These are phyloP conservation scores for Arthrinium puccinioides DNA, from an alignment of 2,329 filamentous ascomycete species.

Conservation along the genomic window DNA sequence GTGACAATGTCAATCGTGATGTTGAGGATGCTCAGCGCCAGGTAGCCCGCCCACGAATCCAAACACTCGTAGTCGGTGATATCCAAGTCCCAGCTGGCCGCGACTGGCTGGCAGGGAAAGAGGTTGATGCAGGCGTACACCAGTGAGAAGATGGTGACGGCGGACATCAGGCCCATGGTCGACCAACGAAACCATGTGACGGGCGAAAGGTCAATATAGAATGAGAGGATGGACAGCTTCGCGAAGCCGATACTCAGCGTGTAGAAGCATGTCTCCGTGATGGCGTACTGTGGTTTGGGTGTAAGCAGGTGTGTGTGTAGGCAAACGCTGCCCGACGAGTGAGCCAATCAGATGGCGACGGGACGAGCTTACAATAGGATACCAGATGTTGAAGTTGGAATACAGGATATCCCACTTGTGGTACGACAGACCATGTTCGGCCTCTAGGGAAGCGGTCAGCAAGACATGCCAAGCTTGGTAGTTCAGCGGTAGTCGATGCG, in stretches of 20 bases:
- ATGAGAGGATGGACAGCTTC: constrained; percentile 3
- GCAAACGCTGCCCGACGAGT: neutral
- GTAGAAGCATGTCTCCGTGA: constrained; percentile 1
- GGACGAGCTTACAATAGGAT: constrained; percentile 1
- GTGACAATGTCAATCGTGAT: constrained; percentile 1
- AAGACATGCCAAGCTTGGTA: neutral
- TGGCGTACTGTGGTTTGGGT: too few species aligned
- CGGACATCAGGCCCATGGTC: neutral
- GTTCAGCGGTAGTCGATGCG: neutral
- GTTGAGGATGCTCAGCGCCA: constrained; percentile 3
- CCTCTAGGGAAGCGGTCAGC: neutral
- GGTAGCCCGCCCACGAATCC: neutral
- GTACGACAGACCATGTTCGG: constrained; percentile 2
- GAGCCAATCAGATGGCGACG: too few species aligned
- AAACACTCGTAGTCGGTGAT: neutral
- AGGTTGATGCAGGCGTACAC: constrained; percentile 2
- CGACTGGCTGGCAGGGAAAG: constrained; percentile 3
- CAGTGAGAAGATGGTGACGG: constrained; percentile 2
- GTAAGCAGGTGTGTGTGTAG: neutral
- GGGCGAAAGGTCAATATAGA: constrained; percentile 2
- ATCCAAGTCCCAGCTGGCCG: constrained; percentile 1
- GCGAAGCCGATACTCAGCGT: constrained; percentile 1
- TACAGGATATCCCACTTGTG: constrained; percentile 5
- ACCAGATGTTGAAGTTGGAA: constrained; percentile 1
- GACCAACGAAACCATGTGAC: constrained; percentile 1